Conservation (phyloP, 1,139 yeast species). For the Candida labiduridarum region DNA sequence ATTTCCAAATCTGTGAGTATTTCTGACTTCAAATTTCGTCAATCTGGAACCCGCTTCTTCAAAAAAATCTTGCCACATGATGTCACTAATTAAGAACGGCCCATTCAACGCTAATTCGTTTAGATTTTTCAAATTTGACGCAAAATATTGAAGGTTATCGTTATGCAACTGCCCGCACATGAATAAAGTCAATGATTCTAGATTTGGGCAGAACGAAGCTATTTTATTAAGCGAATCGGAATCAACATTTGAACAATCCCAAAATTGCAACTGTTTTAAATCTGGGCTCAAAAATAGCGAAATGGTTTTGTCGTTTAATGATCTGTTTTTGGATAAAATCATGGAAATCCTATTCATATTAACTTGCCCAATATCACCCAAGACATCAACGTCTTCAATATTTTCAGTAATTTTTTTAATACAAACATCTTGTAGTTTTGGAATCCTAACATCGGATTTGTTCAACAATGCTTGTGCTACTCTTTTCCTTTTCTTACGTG, state of each 20-base stretch:
- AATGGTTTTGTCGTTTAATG: conserved; percentile 71
- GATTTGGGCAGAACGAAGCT: conserved; percentile 77
- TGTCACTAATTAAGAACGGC: conserved; percentile 78
- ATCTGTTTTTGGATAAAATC: conserved; percentile 80
- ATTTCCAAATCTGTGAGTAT: conserved; percentile 81
- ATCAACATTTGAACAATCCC: conserved; percentile 89
- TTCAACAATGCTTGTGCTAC: conserved; percentile 85
- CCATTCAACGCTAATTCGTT: conserved; percentile 70
- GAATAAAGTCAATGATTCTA: conserved; percentile 65
- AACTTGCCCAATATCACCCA: conserved; percentile 75
- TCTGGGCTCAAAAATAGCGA: conserved; percentile 69
- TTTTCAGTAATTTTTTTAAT: conserved; percentile 68
- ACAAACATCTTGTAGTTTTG: conserved; percentile 81
- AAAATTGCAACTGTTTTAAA: conserved; percentile 62
- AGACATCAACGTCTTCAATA: conserved; percentile 73
- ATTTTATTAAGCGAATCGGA: conserved; percentile 67
- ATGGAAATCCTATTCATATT: conserved; percentile 69
- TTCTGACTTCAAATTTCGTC: conserved; percentile 59
- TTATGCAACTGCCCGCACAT: conserved; percentile 95
- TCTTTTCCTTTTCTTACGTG: conserved; percentile 73
- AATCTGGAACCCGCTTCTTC: conserved; percentile 37
- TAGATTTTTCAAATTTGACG: conserved; percentile 58
- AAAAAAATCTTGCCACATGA: conserved; percentile 76
- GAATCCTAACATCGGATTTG: conserved; percentile 60
- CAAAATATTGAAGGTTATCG: conserved; percentile 66